phyloP scores from a whole-genome alignment of 495 filamentous ascomycete species.

The Penicillium nucicola region DNA sequence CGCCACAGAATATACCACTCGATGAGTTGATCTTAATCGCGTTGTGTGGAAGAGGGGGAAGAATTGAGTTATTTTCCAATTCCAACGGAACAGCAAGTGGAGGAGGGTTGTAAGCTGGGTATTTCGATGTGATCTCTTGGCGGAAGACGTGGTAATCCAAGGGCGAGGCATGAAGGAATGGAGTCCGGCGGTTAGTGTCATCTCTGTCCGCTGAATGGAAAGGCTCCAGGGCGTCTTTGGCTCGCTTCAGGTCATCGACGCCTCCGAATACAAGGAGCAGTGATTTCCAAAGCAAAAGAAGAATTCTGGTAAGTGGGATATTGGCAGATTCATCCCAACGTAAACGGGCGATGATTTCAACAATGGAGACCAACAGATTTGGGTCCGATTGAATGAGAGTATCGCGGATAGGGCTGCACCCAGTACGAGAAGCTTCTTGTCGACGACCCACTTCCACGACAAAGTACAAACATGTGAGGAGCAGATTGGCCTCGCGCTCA shows the following conservation, averaged over 20 bases:
- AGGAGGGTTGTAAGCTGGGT: constrained; percentile 92
- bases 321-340: constrained; percentile 81
- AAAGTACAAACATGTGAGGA: constrained; percentile 68
- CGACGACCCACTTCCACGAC: constrained; percentile 63
- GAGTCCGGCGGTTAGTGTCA: constrained; percentile 34
- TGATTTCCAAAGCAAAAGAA: constrained; percentile 88
- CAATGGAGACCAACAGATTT: constrained; percentile 66
- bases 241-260: constrained; percentile 61
- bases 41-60: constrained; percentile 79
- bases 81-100: constrained; percentile 80
- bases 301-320: constrained; percentile 63
- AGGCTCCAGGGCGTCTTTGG: constrained; percentile 59
- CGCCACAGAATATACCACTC: constrained; percentile 40
- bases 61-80: constrained; percentile 81
- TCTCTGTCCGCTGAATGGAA: constrained; percentile 30
- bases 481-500: constrained; percentile 47
- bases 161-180: constrained; percentile 83
- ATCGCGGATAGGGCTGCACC: constrained; percentile 32
- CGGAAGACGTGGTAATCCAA: constrained; percentile 95
- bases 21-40: constrained; percentile 49
- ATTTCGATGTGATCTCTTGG: constrained; percentile 98
- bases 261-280: constrained; percentile 83
- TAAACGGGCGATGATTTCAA: constrained; percentile 70
- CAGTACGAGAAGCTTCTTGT: constrained; percentile 29
- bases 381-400: constrained; percentile 54